Evolutionary conservation across 2,329 filamentous ascomycete species (phyloP).

Genomic region (Stylonectria norvegica): DNA sequence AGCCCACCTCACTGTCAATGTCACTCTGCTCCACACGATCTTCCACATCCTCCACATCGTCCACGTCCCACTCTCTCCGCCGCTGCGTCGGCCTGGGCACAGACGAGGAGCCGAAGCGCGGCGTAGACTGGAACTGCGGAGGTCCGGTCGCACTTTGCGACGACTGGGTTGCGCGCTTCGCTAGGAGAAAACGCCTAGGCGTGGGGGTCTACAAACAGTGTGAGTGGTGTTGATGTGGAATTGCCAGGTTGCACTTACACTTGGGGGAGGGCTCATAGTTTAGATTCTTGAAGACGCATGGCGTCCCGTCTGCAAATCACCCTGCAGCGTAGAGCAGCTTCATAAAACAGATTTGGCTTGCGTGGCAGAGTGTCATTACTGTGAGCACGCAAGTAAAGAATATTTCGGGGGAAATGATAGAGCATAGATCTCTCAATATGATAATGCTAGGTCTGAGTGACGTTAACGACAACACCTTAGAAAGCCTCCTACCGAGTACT

Average conservation of each 20-base stretch:
- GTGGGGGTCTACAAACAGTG: constrained; percentile 33
- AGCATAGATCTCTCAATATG: neutral
- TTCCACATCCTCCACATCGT: constrained; percentile 33
- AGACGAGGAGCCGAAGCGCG: constrained; percentile 37
- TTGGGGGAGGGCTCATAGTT: constrained; percentile 28
- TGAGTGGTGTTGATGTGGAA: too few relatives aligned
- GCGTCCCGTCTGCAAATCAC: constrained; percentile 3
- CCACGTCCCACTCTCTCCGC: constrained; percentile 25
- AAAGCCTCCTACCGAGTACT: too few relatives aligned
- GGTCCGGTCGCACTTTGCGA: constrained; percentile 31
- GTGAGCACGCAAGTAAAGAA: too few relatives aligned
- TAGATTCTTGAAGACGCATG: constrained; percentile 17
- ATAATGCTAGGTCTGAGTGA: neutral
- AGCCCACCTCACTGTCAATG: constrained; percentile 5
- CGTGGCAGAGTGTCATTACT: constrained; percentile 2
- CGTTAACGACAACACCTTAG: constrained; percentile 1
- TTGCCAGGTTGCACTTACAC: constrained; percentile 14
- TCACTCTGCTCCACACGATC: constrained; percentile 12
- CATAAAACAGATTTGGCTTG: constrained; percentile 1
- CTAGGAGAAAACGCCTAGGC: constrained; percentile 37
- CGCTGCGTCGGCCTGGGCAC: constrained; percentile 28
- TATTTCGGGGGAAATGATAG: neutral
- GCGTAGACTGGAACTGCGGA: constrained; percentile 37
- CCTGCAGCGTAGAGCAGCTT: constrained; percentile 1
- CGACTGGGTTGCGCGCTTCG: constrained; percentile 32